Evolutionary conservation across 176 grass and related monocot species (phyloP), one percentile per base, ranked within the genome.

Genomic region (Puya raimondii): DNA sequence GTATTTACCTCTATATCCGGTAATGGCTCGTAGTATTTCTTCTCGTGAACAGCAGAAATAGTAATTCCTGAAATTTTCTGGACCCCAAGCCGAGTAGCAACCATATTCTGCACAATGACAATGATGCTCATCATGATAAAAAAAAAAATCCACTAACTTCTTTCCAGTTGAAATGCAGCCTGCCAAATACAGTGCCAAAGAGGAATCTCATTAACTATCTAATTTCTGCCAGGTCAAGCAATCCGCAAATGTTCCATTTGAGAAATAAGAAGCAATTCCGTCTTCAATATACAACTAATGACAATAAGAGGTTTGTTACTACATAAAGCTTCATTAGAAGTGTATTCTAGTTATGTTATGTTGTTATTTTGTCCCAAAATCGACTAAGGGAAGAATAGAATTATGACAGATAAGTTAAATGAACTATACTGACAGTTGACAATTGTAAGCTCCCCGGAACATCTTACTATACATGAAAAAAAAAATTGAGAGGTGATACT

Each of bases 41-140:
- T 93, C 75, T 99, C 87, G 72, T 85, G 87, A 49, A 90, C 82
- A 53, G 90, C 89, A 47, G 86, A 77, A 57, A 99, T 21, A 18
- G 86, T 86, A 33, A 99, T 91, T 84, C 94, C 89, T 0, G 94
- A 99, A 53, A 99, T 91, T 66, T 83, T 93, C 72, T 99, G 94
- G 18, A 99, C 84, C 10, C 94, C 94, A 20, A 93, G 80, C 77
- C 85, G 85, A 50, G 87, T 91, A 68, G 94, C 84, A 63, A 99
- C 78, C 89, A 99, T 75, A 68, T 88, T 88, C 94, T 99, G 89
- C 68, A 78, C 21, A 58, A 69, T 20, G 52, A 71, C 80, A 67
- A 27, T 53, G 83, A 74, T 71, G 6, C 71, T 70, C 22, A 74
- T 72, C 57, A 79, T 50, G 15, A 20, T 52, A 13, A n/a, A n/a